A percentile compares a stretch with the other conserved stretches of the same genome.
Conservation (phyloP, 208 protist genomes). For the Strigomonas culicis region DNA sequence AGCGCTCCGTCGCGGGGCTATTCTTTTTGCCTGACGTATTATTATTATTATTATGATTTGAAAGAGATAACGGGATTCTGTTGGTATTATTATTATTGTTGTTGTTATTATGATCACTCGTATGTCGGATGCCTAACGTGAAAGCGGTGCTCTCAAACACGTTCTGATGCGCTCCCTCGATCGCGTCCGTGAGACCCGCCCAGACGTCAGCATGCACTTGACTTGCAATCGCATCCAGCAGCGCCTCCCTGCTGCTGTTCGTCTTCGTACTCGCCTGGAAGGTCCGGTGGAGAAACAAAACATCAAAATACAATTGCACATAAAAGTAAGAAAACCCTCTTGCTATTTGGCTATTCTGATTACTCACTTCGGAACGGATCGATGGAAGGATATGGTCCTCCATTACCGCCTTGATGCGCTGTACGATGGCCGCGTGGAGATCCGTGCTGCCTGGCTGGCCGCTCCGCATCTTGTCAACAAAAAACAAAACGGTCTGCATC, state of each 20-base stretch:
- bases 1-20: background rate
- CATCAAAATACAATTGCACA: constrained; percentile 2
- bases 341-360: background rate
- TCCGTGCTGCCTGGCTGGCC: no score
- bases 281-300: background rate
- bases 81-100: constrained; percentile 1
- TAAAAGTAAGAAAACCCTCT: background rate
- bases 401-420: no score
- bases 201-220: no score
- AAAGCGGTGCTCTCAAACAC: no score
- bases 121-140: no score
- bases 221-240: no score
- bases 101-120: background rate
- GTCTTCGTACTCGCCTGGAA: no score
- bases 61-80: background rate
- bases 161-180: no score
- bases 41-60: background rate
- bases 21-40: background rate
- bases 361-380: background rate
- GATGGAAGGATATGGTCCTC: background rate
- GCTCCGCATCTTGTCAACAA: background rate
- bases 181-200: no score
- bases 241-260: no score
- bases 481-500: background rate
- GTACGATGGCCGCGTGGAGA: no score